Conservation (phyloP, 805 yeast species). For the Sugiyamaella americana region DNA sequence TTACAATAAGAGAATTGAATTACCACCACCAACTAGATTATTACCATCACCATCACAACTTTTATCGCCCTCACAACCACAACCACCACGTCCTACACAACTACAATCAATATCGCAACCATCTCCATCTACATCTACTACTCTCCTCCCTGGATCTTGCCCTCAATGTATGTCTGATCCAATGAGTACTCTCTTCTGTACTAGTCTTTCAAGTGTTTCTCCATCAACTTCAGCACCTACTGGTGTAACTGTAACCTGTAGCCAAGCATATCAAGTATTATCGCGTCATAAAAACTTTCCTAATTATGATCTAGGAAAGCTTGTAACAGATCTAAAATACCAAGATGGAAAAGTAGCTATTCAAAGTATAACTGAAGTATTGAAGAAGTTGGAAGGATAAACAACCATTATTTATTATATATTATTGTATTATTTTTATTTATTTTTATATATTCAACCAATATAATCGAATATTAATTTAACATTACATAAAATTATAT, state of each 20-base stretch:
- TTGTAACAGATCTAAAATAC: constrained; percentile 60
- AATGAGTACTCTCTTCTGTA: constrained; percentile 60
- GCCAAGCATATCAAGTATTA: constrained; percentile 70
- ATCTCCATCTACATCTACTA: neutral
- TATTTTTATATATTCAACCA: neutral
- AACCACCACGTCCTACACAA: neutral
- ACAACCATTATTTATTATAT: constrained; percentile 3
- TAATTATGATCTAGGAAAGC: constrained; percentile 53
- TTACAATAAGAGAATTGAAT: constrained; percentile 1
- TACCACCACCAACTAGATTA: neutral
- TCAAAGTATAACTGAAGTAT: constrained; percentile 64
- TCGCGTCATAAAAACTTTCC: constrained; percentile 63
- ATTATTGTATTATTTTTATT: constrained; percentile 6
- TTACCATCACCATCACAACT: neutral
- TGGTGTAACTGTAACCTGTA: constrained; percentile 61
- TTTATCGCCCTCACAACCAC: neutral
- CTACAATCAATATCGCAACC: neutral
- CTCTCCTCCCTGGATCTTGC: neutral
- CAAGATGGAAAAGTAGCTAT: constrained; percentile 75
- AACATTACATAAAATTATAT: too few species aligned
- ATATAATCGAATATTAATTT: too few species aligned
- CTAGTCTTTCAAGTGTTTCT: constrained; percentile 33
- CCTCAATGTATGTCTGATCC: neutral
- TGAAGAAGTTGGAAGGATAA: constrained; percentile 32
- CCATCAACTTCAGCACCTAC: neutral